A percentile compares a stretch with the other conserved stretches of the same genome.
Conservation (phyloP, 257 asterid species). For the Cinchona pubescens region DNA sequence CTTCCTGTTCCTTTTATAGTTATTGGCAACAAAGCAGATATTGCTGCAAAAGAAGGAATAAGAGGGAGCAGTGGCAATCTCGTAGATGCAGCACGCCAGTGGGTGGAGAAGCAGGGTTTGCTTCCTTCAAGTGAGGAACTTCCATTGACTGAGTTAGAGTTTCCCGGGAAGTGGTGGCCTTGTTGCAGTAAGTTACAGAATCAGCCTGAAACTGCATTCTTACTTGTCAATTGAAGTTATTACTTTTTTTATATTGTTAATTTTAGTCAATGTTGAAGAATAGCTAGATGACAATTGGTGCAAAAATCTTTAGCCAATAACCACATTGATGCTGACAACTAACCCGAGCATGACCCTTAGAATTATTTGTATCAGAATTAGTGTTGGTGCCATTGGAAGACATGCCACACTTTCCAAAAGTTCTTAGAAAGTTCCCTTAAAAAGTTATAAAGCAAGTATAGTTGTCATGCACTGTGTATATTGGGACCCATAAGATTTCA, state of each 20-base stretch:
- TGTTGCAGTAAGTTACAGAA: slow-evolving; percentile 64
- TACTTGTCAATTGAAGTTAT: background rate
- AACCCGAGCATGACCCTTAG: background rate
- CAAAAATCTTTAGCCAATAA: background rate
- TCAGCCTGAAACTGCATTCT: background rate
- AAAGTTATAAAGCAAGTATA: background rate
- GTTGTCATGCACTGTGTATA: background rate
- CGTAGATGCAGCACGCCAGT: slow-evolving; percentile 91
- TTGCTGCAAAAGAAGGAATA: slow-evolving; percentile 61
- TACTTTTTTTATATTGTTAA: background rate
- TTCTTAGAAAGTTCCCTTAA: background rate
- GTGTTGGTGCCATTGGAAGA: background rate
- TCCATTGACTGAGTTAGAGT: slow-evolving; percentile 78
- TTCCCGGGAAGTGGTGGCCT: slow-evolving; percentile 85
- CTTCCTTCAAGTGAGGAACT: slow-evolving; percentile 89
- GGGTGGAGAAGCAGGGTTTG: slow-evolving; percentile 98
- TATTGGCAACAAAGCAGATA: slow-evolving; percentile 86
- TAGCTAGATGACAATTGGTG: background rate
- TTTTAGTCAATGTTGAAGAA: background rate
- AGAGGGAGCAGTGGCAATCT: slow-evolving; percentile 96
- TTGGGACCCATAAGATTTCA: background rate
- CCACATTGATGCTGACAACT: background rate
- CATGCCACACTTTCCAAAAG: background rate
- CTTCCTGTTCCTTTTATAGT: slow-evolving; percentile 95
- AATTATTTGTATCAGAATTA: background rate